Conservation (phyloP, 2,329 filamentous ascomycete genomes). For the Claviceps fusiformis region DNA sequence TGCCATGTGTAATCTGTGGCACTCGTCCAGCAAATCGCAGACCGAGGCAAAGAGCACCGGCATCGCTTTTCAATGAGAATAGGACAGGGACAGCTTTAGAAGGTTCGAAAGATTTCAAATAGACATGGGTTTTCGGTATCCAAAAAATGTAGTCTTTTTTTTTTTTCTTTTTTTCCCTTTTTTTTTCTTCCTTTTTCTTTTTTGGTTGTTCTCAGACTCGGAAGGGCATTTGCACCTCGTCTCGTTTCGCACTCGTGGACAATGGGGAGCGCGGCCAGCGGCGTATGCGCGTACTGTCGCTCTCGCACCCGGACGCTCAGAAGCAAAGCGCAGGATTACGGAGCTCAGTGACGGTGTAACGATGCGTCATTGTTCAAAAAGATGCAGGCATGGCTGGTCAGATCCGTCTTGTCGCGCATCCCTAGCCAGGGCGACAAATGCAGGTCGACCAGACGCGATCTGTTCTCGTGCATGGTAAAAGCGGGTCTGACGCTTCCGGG, state of each 20-base stretch:
- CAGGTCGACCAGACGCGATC: neutral
- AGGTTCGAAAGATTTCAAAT: neutral
- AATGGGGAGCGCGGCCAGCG: neutral
- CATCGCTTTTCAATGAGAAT: conserved; percentile 28
- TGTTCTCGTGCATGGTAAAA: neutral
- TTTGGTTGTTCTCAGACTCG: neutral
- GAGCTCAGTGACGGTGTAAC: neutral
- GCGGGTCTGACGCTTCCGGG: neutral
- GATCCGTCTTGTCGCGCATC: conserved; percentile 5
- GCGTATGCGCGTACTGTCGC: neutral
- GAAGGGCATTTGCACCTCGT: neutral
- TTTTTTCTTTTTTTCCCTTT: neutral
- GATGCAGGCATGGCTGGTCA: neutral
- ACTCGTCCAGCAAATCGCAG: conserved; percentile 58
- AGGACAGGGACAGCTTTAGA: neutral
- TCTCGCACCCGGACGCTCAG: neutral
- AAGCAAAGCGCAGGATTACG: neutral
- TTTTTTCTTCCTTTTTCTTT: too few species aligned
- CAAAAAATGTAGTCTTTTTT: neutral
- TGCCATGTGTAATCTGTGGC: conserved; percentile 34
- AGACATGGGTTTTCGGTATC: neutral
- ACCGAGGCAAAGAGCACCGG: conserved; percentile 55
- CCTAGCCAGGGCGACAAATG: neutral
- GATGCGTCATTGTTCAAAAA: neutral
- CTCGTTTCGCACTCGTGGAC: neutral